A percentile compares a stretch with the other conserved stretches of the same genome.
phyloP scores from a whole-genome alignment of 768 basidiomycete species.

The Boletus patriciae region DNA sequence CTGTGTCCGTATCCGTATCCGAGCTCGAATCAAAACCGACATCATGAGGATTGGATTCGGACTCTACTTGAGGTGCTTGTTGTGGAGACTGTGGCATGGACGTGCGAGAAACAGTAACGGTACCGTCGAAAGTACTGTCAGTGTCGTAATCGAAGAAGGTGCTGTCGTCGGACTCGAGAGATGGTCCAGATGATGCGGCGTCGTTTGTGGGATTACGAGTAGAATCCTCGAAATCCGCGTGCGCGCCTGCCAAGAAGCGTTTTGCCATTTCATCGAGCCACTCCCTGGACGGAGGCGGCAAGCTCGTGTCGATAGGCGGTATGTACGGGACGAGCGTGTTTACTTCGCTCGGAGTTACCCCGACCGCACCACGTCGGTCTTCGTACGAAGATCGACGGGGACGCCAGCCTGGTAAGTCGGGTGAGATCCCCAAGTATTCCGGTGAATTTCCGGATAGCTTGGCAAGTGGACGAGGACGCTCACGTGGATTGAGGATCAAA shows the following conservation, averaged over 20 bases:
- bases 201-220: neutral
- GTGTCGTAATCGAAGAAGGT: conserved; percentile 23
- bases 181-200: neutral
- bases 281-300: conserved; percentile 14
- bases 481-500: conserved; percentile 10
- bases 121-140: conserved; percentile 19
- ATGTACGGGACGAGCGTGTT: conserved; percentile 28
- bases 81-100: neutral
- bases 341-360: conserved; percentile 28
- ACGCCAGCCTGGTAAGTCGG: conserved; percentile 23
- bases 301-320: conserved; percentile 24
- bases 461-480: conserved; percentile 18
- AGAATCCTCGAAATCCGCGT: conserved; percentile 11
- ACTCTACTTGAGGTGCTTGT: neutral
- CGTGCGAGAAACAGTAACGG: neutral
- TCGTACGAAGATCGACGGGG: conserved; percentile 29
- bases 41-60: conserved; percentile 8
- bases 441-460: conserved; percentile 15
- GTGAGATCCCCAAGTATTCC: conserved; percentile 26
- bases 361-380: conserved; percentile 21
- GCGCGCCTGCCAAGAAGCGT: conserved; percentile 14
- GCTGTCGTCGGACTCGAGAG: conserved; percentile 5
- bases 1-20: conserved; percentile 15
- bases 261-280: conserved; percentile 19
- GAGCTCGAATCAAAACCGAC: conserved; percentile 6